These are phyloP conservation scores for Marchantia polymorpha DNA, from an alignment of 225 moss, liverwort and hornwort species.

Conservation along the genomic window DNA sequence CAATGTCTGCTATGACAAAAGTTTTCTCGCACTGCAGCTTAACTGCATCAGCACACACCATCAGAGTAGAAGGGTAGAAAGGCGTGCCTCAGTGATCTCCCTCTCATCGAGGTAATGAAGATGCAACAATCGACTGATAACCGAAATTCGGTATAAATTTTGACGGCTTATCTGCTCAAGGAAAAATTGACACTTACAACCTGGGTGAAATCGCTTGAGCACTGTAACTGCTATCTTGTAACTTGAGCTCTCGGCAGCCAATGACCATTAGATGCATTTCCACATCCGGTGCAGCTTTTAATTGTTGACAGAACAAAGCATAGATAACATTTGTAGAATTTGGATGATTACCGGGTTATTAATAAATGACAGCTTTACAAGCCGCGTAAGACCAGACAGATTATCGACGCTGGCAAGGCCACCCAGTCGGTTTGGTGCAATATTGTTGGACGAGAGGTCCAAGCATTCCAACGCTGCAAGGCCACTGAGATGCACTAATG, in stretches of 20 bases:
- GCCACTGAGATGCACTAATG: slow-evolving; percentile 54
- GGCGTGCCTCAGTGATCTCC: slow-evolving; percentile 59
- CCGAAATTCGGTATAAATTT: slow-evolving; percentile 68
- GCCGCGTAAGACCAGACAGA: slow-evolving; percentile 56
- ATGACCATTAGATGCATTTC: background rate
- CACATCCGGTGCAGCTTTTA: background rate
- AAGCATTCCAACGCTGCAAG: slow-evolving; percentile 64
- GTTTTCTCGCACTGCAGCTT: background rate
- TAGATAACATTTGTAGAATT: background rate
- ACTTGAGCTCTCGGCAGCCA: background rate
- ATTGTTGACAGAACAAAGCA: background rate
- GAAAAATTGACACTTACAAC: background rate
- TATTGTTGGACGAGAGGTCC: slow-evolving; percentile 75
- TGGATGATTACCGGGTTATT: slow-evolving; percentile 72
- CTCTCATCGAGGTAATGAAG: slow-evolving; percentile 77
- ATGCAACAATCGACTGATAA: slow-evolving; percentile 65
- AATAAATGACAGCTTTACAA: slow-evolving; percentile 73
- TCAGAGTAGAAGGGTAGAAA: background rate
- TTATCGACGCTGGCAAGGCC: slow-evolving; percentile 82
- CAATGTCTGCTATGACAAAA: background rate
- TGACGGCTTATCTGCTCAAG: slow-evolving; percentile 78
- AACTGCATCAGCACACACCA: background rate
- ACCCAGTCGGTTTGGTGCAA: slow-evolving; percentile 80
- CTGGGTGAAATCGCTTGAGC: background rate
- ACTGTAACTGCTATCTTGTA: background rate